Percentiles rank a stretch among this genome's conserved stretches.
Evolutionary conservation across 495 filamentous ascomycete genomes (phyloP).

Genomic region (Talaromyces ruber): DNA sequence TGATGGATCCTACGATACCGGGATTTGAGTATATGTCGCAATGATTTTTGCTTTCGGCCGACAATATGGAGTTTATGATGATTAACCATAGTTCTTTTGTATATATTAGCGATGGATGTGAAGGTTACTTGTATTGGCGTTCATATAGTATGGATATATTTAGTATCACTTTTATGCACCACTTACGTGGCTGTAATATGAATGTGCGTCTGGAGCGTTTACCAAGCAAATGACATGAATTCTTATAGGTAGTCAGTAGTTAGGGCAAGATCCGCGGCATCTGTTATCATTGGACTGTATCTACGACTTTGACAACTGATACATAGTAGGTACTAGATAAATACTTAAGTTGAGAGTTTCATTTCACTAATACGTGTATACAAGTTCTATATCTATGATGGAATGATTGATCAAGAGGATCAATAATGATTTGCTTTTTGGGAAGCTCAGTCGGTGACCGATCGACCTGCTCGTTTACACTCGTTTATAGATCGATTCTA

Average conservation of each 20-base stretch:
- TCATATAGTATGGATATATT: neutral
- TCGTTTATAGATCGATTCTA: neutral
- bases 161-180: neutral
- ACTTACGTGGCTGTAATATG: neutral
- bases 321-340: no score
- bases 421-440: neutral
- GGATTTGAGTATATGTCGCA: constrained; percentile 38
- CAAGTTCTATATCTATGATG: neutral
- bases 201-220: neutral
- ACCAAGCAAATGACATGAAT: neutral
- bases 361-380: neutral
- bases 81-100: neutral
- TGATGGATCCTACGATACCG: constrained; percentile 39
- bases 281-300: neutral
- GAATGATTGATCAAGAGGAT: neutral
- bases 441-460: neutral
- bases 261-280: neutral
- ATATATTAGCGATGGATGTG: neutral
- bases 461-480: neutral
- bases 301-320: no score
- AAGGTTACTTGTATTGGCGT: neutral
- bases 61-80: neutral
- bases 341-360: no score
- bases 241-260: neutral
- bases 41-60: constrained; percentile 7